Evolutionary conservation across 2,329 filamentous ascomycete species (phyloP), one percentile per base, ranked within the genome.

Genomic region (Fonsecaea pugnacius): DNA sequence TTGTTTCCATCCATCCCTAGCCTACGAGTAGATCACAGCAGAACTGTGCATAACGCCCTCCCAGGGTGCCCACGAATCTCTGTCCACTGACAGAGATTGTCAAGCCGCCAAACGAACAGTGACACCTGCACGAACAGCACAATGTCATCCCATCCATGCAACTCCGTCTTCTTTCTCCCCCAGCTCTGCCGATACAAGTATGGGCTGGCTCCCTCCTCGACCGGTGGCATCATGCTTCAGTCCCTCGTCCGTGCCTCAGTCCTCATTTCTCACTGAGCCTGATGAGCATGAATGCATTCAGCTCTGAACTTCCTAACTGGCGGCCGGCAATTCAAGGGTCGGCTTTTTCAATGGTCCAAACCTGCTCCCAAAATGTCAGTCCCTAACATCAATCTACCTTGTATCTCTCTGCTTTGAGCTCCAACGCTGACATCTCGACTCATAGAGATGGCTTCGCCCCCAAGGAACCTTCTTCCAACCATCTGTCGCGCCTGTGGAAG

Each of bases 251-350:
- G 18, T 24, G 7, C 40, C n/a, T 12, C n/a, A 21, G 8, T 27
- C 18, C 18, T 21, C 43, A 12, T 27, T 4, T 24, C 12, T 3
- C 9, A 27, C 43, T 3, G 18, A 24, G 43, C 18, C 5, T 48
- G 9, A 18, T 14, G 43, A 48, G 43, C 43, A 56, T 56, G 53
- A 56, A 56, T 56, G 53, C 53, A 40, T 56, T 56, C 53, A 30
- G 30, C 53, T 16, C 40, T 36, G 53, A 24, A 38, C 43, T 43
- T 56, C 53, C 35, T 56, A 14, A 43, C 36, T 8, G 40, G 40
- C 24, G 36, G 35, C 32, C 53, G 35, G 21, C 53, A 38, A n/a
- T 40, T 40, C 21, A 43, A 40, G 53, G n/a, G n/a, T 43, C 53
- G 53, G 36, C 36, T 56, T 43, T 43, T 56, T 30, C 53, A 38